Base-by-base conservation (phyloP, 2,329 filamentous ascomycete genomes). In the Paramyrothecium sp. region DNA sequence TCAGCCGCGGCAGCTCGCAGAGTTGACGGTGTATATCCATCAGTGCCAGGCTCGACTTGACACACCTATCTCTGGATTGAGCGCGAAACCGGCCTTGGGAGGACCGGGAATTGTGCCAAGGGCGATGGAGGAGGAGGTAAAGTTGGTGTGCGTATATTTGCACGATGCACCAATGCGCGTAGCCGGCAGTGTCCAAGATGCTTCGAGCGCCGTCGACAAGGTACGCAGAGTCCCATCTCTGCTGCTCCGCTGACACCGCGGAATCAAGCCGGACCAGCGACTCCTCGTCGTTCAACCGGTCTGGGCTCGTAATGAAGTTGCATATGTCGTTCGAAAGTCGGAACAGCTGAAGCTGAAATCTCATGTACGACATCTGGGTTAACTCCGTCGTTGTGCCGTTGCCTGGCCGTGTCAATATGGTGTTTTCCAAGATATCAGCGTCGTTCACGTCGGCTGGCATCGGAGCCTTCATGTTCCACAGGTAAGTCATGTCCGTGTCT, bases 101-200 rank as follows among this genome's bases (percentile, higher is more conserved):
- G 17, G 56, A 56, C 21, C 44, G 47, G 3, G 54, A 57, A 17
- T 53, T 30, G 4, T 60, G 53, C 11, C 60, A 63, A 13, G 61
- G 61, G 0, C 60, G 57, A 49, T 64, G 59, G 2, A 64, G 48
- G 10, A 64, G 57, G 12, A 64, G 55, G 26, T 64, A 63, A 1
- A 64, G 57, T 44, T 64, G 62, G 13, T 64, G 60, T 1, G 62
- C 62, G 23, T 60, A 62, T 2, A 56, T 58, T 48, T 64, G 59
- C 1, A 64, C 23, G 5, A 61, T 44, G 26, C 60, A 60, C 62
- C 60, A 62, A 33, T 62, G 54, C 3, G 60, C 60, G 33, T 63
- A 63, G 20, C 60, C 51, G 3, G 58, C 33, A 2, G 54, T 60
- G 26, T 63, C 59, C 1, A 62, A 12, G 26, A 63, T 54, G 19